phyloP scores from a whole-genome alignment of 148 eudicot genomes.

The Rhododendron griersonianum region DNA sequence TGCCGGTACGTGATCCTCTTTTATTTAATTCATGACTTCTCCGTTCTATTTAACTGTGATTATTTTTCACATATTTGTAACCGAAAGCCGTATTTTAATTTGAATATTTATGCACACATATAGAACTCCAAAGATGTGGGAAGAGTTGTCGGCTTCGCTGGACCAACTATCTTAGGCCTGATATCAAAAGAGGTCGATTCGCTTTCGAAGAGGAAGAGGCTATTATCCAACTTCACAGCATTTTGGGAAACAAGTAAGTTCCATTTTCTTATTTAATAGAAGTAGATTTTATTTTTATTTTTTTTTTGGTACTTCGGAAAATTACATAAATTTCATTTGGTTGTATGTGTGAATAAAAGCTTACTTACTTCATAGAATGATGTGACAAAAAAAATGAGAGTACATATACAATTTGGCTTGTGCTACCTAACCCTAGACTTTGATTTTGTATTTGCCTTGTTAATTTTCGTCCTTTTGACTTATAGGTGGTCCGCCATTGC shows the following conservation, averaged over 20 bases:
- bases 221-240: conserved; percentile 84
- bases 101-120: neutral
- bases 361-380: neutral
- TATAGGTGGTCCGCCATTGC: conserved; percentile 95
- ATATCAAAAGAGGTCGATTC: conserved; percentile 87
- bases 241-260: conserved; percentile 85
- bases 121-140: conserved; percentile 94
- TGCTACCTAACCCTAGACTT: neutral
- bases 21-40: neutral
- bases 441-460: neutral
- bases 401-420: neutral
- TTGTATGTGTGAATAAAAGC: no score
- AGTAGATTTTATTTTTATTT: no score
- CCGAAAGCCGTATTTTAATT: neutral
- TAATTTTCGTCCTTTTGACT: neutral
- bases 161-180: conserved; percentile 95
- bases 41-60: no score
- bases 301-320: no score
- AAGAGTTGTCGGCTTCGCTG: conserved; percentile 94
- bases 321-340: no score
- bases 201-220: conserved; percentile 92
- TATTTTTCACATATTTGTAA: no score
- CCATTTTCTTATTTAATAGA: neutral
- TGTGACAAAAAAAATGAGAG: neutral
- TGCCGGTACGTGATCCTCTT: conserved; percentile 50